Conservation (phyloP, 2,329 filamentous ascomycete genomes). For the Sphaerulina musiva region DNA sequence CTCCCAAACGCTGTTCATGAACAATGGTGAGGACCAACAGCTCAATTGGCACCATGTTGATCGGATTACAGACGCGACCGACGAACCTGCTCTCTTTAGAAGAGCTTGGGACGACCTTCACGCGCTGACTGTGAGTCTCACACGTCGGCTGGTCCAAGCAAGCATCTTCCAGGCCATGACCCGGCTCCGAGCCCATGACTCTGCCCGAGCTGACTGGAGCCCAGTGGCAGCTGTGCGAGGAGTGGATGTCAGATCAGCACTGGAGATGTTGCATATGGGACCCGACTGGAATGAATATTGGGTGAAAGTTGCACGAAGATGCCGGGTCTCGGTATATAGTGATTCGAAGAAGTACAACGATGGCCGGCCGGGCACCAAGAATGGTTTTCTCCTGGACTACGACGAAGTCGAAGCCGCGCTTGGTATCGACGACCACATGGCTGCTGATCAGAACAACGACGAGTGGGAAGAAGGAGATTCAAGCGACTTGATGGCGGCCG, state of each 20-base stretch:
- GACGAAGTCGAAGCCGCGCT: constrained; percentile 41
- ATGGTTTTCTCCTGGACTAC: constrained; percentile 30
- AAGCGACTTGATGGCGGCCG: constrained; percentile 9
- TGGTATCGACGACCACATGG: constrained; percentile 31
- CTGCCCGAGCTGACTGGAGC: constrained; percentile 23
- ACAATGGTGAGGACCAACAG: constrained; percentile 49
- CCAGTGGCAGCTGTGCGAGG: constrained; percentile 24
- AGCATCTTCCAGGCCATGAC: constrained; percentile 65
- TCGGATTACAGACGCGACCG: constrained; percentile 34
- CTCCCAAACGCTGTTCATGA: constrained; percentile 69
- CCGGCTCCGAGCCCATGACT: constrained; percentile 50
- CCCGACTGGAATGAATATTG: constrained; percentile 46
- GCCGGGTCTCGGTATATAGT: constrained; percentile 45
- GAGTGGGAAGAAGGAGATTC: constrained; percentile 13
- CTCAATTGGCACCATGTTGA: constrained; percentile 62
- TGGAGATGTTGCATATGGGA: constrained; percentile 49
- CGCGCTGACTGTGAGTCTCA: constrained; percentile 59
- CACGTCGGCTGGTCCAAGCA: constrained; percentile 62
- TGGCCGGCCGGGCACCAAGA: constrained; percentile 24
- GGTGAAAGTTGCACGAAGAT: constrained; percentile 47
- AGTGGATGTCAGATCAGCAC: constrained; percentile 50
- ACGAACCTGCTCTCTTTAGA: constrained; percentile 62
- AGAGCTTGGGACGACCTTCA: constrained; percentile 74
- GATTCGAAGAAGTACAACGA: constrained; percentile 28
- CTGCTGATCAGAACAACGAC: constrained; percentile 35